Evolutionary conservation across 805 yeast genomes (phyloP).

Genomic region (Yarrowia phangngaensis): DNA sequence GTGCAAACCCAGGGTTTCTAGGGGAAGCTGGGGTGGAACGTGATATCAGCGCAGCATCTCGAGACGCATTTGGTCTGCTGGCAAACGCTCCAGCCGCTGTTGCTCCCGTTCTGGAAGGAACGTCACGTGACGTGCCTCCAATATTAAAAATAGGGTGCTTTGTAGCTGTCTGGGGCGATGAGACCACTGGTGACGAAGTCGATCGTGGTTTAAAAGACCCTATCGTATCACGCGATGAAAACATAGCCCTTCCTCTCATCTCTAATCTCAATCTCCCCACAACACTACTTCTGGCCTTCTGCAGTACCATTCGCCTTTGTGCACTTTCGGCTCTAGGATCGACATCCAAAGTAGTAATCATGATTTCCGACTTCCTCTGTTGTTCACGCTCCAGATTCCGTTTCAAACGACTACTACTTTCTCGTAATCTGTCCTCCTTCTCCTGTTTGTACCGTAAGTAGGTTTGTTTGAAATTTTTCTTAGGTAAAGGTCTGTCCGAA

Average conservation of each 20-base stretch:
- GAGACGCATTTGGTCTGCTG: no score
- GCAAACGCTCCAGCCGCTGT: no score
- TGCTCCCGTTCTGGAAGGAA: no score
- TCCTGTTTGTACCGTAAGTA: slow-evolving; percentile 39
- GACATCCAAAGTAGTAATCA: slow-evolving; percentile 17
- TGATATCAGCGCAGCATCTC: no score
- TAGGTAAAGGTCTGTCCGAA: slow-evolving; percentile 37
- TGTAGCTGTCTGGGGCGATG: no score
- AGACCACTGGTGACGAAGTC: no score
- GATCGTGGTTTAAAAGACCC: no score
- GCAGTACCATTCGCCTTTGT: background rate
- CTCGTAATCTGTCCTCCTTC: slow-evolving; percentile 42
- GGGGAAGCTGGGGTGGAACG: no score
- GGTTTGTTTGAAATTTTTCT: slow-evolving; percentile 32
- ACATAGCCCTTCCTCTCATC: slow-evolving; percentile 15
- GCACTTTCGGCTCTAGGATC: slow-evolving; percentile 4
- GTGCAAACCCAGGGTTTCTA: no score
- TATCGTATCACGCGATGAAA: no score
- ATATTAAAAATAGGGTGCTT: no score
- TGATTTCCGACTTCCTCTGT: slow-evolving; percentile 22
- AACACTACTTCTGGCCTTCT: slow-evolving; percentile 1
- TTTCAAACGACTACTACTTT: slow-evolving; percentile 29
- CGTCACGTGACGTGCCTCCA: no score
- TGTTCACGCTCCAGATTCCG: slow-evolving; percentile 17
- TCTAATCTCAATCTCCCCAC: slow-evolving; percentile 12